Conservation (phyloP, 495 filamentous ascomycete species). For the Jackrogersella multiformis region DNA sequence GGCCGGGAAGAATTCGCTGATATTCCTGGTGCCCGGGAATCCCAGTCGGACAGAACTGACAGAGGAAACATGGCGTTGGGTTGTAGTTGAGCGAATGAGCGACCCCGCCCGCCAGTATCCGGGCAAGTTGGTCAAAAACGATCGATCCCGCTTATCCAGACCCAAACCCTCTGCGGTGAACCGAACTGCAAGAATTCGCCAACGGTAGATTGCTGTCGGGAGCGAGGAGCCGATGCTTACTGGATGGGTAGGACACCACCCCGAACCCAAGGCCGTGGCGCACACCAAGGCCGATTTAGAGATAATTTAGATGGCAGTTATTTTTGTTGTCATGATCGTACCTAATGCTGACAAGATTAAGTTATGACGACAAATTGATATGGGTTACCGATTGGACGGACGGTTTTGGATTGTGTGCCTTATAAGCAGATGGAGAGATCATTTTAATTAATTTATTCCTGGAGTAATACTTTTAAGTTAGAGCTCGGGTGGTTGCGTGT, state of each 20-base stretch:
- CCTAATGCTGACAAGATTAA: slow-evolving; percentile 30
- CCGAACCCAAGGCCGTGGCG: slow-evolving; percentile 3
- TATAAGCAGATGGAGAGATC: background rate
- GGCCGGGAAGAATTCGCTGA: background rate
- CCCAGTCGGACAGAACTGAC: background rate
- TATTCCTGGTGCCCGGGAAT: background rate
- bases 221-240: background rate
- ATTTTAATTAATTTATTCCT: background rate
- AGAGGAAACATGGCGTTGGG: background rate
- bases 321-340: slow-evolving; percentile 14
- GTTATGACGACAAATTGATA: slow-evolving; percentile 32
- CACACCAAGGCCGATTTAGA: slow-evolving; percentile 2
- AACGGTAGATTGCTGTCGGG: background rate
- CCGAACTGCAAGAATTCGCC: background rate
- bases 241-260: slow-evolving; percentile 15
- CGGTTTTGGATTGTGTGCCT: background rate
- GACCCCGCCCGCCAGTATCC: slow-evolving; percentile 17
- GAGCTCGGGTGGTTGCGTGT: slow-evolving; percentile 14
- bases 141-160: background rate
- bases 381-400: slow-evolving; percentile 14
- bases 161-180: background rate
- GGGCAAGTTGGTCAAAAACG: slow-evolving; percentile 1
- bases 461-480: background rate
- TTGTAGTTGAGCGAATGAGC: background rate
- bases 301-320: background rate